phyloP scores from a whole-genome alignment of 352 stramenopile species.

The Phytophthora cactorum region DNA sequence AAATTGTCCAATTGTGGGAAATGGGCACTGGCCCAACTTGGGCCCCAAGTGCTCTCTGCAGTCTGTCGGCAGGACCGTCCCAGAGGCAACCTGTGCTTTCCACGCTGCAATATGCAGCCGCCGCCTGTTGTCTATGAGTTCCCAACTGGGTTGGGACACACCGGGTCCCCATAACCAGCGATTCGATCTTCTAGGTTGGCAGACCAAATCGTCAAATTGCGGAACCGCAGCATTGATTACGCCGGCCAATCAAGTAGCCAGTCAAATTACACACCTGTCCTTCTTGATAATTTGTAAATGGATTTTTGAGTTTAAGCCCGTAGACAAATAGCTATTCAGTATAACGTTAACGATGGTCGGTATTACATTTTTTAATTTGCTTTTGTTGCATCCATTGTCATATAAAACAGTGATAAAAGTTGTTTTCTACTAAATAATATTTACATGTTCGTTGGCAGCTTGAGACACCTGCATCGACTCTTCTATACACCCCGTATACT shows the following conservation, averaged over 20 bases:
- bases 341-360: too few species aligned
- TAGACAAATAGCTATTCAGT: too few species aligned
- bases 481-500: not conserved
- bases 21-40: not conserved
- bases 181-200: not conserved
- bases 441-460: not conserved
- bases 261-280: not conserved
- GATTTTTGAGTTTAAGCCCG: too few species aligned
- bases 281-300: too few species aligned
- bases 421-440: too few species aligned
- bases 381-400: too few species aligned
- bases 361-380: too few species aligned
- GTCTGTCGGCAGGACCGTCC: not conserved
- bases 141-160: conserved; percentile 21
- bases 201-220: too few species aligned
- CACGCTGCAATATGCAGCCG: not conserved
- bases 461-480: not conserved
- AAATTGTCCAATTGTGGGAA: too few species aligned
- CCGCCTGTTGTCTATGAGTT: conserved; percentile 6
- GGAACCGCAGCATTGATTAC: too few species aligned
- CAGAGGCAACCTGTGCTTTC: conserved; percentile 18
- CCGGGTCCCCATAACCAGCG: not conserved
- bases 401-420: too few species aligned
- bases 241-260: not conserved
- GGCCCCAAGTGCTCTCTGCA: conserved; percentile 2